Evolutionary conservation across 306 rosid species (phyloP).

Genomic region (Oxytropis ochrocephala): DNA sequence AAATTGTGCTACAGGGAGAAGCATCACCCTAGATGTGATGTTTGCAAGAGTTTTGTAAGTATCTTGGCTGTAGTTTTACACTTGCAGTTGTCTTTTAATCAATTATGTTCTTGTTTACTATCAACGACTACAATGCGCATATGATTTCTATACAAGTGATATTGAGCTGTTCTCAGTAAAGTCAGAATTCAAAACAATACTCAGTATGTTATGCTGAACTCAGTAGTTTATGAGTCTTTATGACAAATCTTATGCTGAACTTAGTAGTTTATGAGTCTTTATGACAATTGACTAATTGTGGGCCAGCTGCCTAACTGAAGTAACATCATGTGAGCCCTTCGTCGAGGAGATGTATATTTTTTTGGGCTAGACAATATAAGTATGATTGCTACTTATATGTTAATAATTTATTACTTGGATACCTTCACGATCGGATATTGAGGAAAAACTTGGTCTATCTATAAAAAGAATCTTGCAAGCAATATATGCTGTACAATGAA

Average conservation of each 20-base stretch:
- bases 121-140: neutral
- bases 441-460: neutral
- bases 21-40: conserved; percentile 92
- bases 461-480: neutral
- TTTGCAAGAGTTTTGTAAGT: conserved; percentile 79
- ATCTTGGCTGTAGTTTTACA: conserved; percentile 18
- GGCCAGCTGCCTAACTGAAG: neutral
- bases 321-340: neutral
- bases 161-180: conserved; percentile 7
- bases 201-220: neutral
- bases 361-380: neutral
- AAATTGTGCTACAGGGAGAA: conserved; percentile 84
- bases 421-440: neutral
- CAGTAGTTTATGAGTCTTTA: neutral
- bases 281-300: neutral
- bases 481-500: neutral
- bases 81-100: conserved; percentile 7
- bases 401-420: neutral
- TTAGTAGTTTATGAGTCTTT: neutral
- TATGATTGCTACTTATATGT: neutral
- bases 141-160: neutral
- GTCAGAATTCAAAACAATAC: neutral
- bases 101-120: neutral
- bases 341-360: neutral
- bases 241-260: conserved; percentile 3